These are phyloP conservation scores for Berkeleyomyces rouxiae DNA, from an alignment of 2,329 filamentous ascomycete genomes.

Conservation along the genomic window DNA sequence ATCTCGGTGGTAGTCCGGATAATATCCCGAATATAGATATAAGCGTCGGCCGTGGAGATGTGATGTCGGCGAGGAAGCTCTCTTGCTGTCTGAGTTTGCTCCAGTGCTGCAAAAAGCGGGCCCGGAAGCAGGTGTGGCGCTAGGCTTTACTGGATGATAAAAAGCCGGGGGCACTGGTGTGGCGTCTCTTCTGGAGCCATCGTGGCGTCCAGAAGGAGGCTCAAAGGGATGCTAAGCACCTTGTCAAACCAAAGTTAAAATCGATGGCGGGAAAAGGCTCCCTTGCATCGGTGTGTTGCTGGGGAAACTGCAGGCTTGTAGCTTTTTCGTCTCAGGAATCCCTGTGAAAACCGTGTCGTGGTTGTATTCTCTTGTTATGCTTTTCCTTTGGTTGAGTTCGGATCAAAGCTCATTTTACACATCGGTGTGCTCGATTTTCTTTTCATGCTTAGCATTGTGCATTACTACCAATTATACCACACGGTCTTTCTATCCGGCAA, in stretches of 20 bases:
- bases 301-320: constrained; percentile 3
- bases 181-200: neutral
- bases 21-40: neutral
- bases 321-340: neutral
- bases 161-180: neutral
- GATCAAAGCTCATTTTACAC: neutral
- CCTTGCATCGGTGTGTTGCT: constrained; percentile 7
- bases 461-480: neutral
- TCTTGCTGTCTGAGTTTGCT: neutral
- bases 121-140: neutral
- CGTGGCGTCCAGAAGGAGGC: neutral
- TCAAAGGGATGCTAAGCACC: neutral
- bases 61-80: neutral
- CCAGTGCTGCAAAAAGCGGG: neutral
- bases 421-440: neutral
- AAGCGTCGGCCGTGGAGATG: neutral
- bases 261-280: constrained; percentile 2
- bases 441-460: neutral
- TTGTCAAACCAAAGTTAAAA: neutral
- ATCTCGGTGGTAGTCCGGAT: neutral
- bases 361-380: neutral
- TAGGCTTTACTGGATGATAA: neutral
- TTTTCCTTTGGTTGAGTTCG: neutral
- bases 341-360: neutral
- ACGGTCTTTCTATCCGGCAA: neutral